Evolutionary conservation across 768 basidiomycete genomes (phyloP).

Genomic region (Rhodotorula babjevae): DNA sequence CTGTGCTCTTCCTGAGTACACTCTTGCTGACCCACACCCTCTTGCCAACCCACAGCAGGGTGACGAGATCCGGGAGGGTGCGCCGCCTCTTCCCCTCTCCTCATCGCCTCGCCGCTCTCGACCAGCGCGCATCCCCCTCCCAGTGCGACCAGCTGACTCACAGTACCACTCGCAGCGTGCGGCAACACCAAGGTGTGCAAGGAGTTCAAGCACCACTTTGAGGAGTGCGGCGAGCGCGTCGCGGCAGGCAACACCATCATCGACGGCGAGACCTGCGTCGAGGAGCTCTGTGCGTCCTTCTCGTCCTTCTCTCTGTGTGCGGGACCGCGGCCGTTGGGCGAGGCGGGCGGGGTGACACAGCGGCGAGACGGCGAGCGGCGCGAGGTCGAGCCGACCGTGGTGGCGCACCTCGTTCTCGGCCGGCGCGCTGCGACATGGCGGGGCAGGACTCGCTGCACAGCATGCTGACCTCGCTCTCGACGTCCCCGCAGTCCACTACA

Average conservation of each 20-base stretch:
- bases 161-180: conserved; percentile 20
- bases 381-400: no score
- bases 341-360: not conserved
- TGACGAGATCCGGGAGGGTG: conserved; percentile 32
- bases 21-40: not conserved
- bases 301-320: not conserved
- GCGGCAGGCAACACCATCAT: conserved; percentile 39
- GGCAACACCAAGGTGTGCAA: conserved; percentile 40
- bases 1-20: not conserved
- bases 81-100: not conserved
- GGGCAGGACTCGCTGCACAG: no score
- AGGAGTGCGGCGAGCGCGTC: conserved; percentile 41
- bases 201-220: conserved; percentile 43
- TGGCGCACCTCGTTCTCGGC: no score
- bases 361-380: no score
- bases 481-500: conserved; percentile 39
- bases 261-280: conserved; percentile 42
- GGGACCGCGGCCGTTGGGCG: no score
- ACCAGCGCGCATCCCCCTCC: no score
- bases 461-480: not conserved
- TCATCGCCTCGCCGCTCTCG: not conserved
- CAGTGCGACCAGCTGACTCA: not conserved
- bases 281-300: conserved; percentile 41
- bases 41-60: conserved; percentile 4
- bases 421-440: no score